phyloP scores from a whole-genome alignment of 2,329 filamentous ascomycete species.

The Fusarium sp. region DNA sequence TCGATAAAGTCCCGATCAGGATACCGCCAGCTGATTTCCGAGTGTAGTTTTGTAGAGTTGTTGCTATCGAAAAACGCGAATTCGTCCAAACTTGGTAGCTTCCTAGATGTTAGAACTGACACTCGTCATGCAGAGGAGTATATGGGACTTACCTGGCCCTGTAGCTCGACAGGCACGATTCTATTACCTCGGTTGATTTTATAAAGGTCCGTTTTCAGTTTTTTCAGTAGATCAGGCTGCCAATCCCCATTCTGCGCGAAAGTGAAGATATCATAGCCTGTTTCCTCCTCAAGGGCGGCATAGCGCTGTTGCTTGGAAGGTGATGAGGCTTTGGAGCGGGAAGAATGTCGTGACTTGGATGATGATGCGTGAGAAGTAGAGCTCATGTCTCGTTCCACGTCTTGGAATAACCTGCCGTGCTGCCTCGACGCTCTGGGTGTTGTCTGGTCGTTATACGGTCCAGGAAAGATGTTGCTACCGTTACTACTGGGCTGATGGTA shows the following conservation, averaged over 20 bases:
- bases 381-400: too few relatives aligned
- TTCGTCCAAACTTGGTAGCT: too few relatives aligned
- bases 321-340: not conserved
- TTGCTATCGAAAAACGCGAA: too few relatives aligned
- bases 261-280: not conserved
- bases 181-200: not conserved
- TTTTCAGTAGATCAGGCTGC: not conserved
- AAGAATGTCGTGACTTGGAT: not conserved
- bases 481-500: too few relatives aligned
- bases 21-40: not conserved
- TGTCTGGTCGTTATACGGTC: too few relatives aligned
- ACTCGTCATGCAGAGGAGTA: too few relatives aligned
- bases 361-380: too few relatives aligned
- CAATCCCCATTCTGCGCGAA: not conserved
- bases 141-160: too few relatives aligned
- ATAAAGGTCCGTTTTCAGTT: not conserved
- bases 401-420: too few relatives aligned
- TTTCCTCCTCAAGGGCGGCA: not conserved
- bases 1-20: not conserved
- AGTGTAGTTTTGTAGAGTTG: not conserved
- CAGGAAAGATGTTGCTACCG: too few relatives aligned
- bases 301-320: not conserved
- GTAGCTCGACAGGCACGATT: not conserved
- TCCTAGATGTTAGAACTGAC: too few relatives aligned
- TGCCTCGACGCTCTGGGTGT: too few relatives aligned